Conservation (phyloP, 352 stramenopile species). For the Phytophthora idaei region DNA sequence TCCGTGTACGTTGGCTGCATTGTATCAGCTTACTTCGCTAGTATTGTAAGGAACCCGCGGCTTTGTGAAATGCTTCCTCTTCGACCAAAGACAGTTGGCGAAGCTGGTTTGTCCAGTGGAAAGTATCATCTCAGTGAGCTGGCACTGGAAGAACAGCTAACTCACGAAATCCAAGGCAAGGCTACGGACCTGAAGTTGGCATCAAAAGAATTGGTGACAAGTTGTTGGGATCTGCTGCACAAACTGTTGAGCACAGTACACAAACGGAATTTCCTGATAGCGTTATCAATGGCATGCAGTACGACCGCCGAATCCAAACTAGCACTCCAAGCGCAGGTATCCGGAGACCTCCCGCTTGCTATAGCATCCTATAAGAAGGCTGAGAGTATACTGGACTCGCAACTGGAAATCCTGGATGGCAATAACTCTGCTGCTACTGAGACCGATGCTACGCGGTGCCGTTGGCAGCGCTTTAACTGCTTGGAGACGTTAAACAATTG, state of each 20-base stretch:
- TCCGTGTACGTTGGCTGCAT: constrained; percentile 41
- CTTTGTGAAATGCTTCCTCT: constrained; percentile 44
- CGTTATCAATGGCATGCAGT: constrained; percentile 58
- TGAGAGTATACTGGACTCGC: constrained; percentile 45
- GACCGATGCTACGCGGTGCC: constrained; percentile 60
- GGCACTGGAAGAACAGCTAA: constrained; percentile 70
- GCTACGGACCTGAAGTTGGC: constrained; percentile 1
- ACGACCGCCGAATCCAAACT: constrained; percentile 59
- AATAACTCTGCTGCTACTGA: constrained; percentile 30
- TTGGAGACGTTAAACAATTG: constrained; percentile 76
- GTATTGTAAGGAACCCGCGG: constrained; percentile 38
- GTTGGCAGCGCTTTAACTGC: constrained; percentile 68
- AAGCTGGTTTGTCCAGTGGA: constrained; percentile 65
- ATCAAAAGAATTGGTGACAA: constrained; percentile 29
- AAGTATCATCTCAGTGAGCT: constrained; percentile 66
- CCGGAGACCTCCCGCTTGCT: constrained; percentile 70
- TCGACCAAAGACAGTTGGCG: constrained; percentile 46
- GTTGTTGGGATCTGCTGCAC: constrained; percentile 75
- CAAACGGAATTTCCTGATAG: constrained; percentile 69
- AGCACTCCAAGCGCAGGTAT: constrained; percentile 68
- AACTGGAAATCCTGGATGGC: constrained; percentile 49
- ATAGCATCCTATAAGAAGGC: constrained; percentile 78
- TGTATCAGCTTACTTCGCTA: constrained; percentile 58
- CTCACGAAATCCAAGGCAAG: constrained; percentile 27
- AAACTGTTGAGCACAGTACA: constrained; percentile 71